Conservation (phyloP, 257 asterid species). For the Solanum virginianum region DNA sequence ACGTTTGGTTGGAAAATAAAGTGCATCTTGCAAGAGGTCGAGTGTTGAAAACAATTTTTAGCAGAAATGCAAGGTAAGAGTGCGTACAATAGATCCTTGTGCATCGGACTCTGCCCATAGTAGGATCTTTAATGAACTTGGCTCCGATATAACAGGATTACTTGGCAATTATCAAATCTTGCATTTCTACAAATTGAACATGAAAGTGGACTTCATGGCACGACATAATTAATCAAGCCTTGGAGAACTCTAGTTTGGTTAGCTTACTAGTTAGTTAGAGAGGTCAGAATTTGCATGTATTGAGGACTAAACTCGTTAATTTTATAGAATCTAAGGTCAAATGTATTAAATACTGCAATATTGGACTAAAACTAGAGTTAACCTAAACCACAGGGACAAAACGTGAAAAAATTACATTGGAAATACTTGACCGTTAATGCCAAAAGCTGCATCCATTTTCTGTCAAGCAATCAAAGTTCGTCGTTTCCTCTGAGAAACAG, state of each 20-base stretch:
- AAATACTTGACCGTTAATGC: not conserved
- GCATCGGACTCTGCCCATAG: too few species aligned
- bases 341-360: not conserved
- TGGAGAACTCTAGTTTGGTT: not conserved
- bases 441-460: not conserved
- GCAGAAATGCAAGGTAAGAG: too few species aligned
- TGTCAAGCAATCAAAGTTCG: not conserved
- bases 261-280: not conserved
- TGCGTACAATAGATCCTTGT: too few species aligned
- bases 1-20: not conserved
- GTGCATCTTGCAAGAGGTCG: not conserved
- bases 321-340: not conserved
- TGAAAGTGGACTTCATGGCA: not conserved
- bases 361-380: not conserved
- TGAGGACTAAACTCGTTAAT: not conserved
- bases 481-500: not conserved
- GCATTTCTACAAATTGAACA: not conserved
- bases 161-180: not conserved
- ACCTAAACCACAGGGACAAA: not conserved
- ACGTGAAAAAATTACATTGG: not conserved
- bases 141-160: not conserved
- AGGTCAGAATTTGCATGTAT: not conserved
- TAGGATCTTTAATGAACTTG: too few species aligned
- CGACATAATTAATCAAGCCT: not conserved
- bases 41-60: too few species aligned